Base-by-base conservation (phyloP, 306 rosid genomes). In the Ormosia semicastrata region DNA sequence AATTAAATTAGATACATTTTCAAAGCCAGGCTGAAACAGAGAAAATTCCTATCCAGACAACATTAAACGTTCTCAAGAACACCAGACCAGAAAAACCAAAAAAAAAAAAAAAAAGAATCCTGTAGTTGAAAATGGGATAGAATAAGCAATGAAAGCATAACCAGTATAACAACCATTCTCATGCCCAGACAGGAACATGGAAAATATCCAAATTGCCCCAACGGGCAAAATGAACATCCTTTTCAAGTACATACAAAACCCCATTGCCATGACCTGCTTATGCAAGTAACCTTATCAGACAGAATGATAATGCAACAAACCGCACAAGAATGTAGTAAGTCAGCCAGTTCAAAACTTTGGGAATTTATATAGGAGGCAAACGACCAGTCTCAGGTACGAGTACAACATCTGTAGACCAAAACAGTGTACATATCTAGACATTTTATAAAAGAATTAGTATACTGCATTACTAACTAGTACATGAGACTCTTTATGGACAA, bases 361-460 rank as follows among this genome's bases (percentile, higher is more conserved):
- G 32, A 70, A 62, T 77, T 70, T 76, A 4, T 62, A 44, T 5
- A 49, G 30, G 32, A 50, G 33, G 44, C 47, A 7, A 15, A 33
- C 18, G 32, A 50, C 37, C 53, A 62, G 50, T 53, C 41, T 62
- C 14, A 29, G 17, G 3, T 30, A 69, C 60, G 43, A 57, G 14
- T 57, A 36, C 66, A 54, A 57, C 15, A 80, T 57, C 37, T 60
- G 18, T 80, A 32, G 64, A 71, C 24, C 34, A 50, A 62, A 72
- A 63, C 6, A 13, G 8, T 15, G 57, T 40, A 34, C 71, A 60
- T 46, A 14, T 11, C 73, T 71, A 40, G 44, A 64, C 29, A 6
- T 41, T 33, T 47, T 46, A 44, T 63, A 77, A 57, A 54, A 72
- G 75, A 83, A 71, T 83, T 53, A 60, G 43, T 49, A 43, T 44